Percentiles rank a stretch among this genome's conserved stretches.
Evolutionary conservation across 257 asterid species (phyloP).

Genomic region (Solanum paucissectum): DNA sequence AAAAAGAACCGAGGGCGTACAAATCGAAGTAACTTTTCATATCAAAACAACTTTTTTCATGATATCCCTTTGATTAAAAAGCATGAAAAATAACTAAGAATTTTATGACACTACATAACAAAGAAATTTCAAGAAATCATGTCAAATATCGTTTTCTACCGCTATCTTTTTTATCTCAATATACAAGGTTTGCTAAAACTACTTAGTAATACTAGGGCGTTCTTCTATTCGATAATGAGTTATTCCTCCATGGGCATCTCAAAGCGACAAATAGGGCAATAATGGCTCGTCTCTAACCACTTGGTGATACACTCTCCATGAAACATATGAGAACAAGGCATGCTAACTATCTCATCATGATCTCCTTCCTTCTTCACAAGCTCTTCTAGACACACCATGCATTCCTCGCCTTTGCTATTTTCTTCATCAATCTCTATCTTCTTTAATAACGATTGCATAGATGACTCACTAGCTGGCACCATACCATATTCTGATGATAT

Average conservation of each 20-base stretch:
- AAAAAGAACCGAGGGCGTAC: no score
- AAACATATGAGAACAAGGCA: conserved; percentile 12
- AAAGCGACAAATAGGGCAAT: conserved; percentile 10
- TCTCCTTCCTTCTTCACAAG: neutral
- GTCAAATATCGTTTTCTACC: no score
- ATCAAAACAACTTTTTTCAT: no score
- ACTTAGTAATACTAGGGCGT: no score
- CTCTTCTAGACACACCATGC: neutral
- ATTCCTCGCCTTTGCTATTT: neutral
- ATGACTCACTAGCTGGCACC: neutral
- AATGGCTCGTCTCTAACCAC: conserved; percentile 6
- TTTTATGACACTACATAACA: no score
- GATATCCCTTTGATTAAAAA: no score
- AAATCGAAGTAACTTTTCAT: no score
- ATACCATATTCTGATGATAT: neutral
- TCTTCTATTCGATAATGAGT: no score
- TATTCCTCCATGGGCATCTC: neutral
- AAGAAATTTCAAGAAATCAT: no score
- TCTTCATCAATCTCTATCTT: neutral
- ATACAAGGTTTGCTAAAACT: no score
- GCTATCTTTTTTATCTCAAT: no score
- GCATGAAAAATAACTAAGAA: no score
- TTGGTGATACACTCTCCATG: conserved; percentile 3
- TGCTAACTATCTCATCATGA: neutral
- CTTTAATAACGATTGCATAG: neutral